Evolutionary conservation across 2,329 filamentous ascomycete genomes (phyloP), one percentile per base, ranked within the genome.

Genomic region (Pseudogymnoascus sp.): DNA sequence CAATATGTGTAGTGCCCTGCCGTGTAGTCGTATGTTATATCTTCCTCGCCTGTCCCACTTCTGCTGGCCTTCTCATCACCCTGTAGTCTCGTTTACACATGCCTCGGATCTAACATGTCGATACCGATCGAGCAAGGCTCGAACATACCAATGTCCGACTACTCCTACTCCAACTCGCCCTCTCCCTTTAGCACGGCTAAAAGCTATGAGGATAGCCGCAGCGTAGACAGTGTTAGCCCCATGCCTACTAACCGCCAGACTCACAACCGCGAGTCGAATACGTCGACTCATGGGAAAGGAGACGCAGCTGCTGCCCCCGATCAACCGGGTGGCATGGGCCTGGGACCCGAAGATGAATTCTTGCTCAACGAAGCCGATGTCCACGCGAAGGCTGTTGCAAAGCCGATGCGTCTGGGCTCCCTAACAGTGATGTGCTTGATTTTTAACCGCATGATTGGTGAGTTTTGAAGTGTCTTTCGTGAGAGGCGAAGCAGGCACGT

Each of bases 361-460:
- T 12, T 55, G 11, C 58, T 62, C 38, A 35, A 58, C 22, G 49
- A 62, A 19, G 42, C 60, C 19, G 60, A 59, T 5, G 62, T 67
- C 23, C 62, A 66, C 28, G 63, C 66, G 22, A 62, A 64, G 30
- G 52, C 63, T 28, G 64, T 65, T 2, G 63, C 64, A 42, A 65
- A 66, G 59, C 55, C 61, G 12, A 63, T 64, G 30, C 64, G 64
- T 2, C 36, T 67, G 30, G 66, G 66, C 16, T 63, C 62, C 22
- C 62, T 60, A 45, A 63, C 64, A 42, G 63, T 64, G n/a, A 66
- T 67, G 42, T 62, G 61, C 8, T 60, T 65, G 41, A 52, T 67
- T 4, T 61, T 66, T 25, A 65, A 66, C 60, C 61, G 64, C 23
- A 59, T 63, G 16, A 66, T 55, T 55, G 49, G 49, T 55, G 28